These are phyloP conservation scores for Candida pseudoviswanathii DNA, from an alignment of 1,139 yeast species.

Conservation along the genomic window DNA sequence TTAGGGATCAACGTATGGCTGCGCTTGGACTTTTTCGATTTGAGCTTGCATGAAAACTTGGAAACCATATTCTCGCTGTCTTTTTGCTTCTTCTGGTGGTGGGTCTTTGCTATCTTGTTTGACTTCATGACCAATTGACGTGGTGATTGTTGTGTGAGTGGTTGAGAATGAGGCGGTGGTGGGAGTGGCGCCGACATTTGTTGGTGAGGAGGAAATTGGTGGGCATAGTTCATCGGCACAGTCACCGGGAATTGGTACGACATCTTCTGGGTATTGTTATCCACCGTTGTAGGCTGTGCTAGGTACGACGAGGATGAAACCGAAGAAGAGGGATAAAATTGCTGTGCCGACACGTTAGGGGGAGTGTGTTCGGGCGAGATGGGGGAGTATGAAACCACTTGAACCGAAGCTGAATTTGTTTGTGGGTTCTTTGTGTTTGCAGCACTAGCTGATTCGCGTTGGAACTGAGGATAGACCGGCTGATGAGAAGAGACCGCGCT, in stretches of 20 bases:
- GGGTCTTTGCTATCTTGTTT: background rate
- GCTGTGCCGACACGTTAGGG: background rate
- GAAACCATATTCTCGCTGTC: background rate
- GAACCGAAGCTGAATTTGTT: background rate
- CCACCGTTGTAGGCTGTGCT: background rate
- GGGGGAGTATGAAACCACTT: background rate
- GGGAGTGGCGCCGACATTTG: background rate
- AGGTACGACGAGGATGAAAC: background rate
- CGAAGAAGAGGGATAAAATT: background rate
- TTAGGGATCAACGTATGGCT: conserved; percentile 8
- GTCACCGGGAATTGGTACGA: background rate
- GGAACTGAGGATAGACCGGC: background rate
- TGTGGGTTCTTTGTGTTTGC: background rate
- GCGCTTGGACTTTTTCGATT: conserved; percentile 5
- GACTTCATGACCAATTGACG: background rate
- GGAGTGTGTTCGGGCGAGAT: background rate
- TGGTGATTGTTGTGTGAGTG: background rate
- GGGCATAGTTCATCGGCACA: background rate
- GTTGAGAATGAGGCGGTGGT: background rate
- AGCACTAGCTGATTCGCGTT: conserved; percentile 1
- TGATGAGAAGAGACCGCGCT: background rate
- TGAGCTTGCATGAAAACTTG: conserved; percentile 1
- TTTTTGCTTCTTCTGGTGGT: background rate
- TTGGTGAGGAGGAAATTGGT: background rate
- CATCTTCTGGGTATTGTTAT: background rate